Base-by-base conservation (phyloP, 1,139 yeast genomes). In the Neolecta irregularis region DNA sequence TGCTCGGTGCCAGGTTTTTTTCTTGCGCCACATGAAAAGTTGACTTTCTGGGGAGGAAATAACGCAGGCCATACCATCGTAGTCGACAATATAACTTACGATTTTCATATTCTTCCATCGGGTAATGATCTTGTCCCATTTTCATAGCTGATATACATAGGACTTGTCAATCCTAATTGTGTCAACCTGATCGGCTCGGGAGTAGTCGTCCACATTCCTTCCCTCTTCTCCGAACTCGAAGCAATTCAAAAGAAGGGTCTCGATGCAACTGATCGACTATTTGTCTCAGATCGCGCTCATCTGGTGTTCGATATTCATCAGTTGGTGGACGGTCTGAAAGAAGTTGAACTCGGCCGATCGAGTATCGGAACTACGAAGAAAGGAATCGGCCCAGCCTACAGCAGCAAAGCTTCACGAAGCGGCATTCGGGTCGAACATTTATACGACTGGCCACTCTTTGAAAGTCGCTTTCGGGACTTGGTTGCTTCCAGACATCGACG, bases 11-110 rank as follows among this genome's bases (percentile, higher is more conserved):
- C 94, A 83, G 54, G 46, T 44, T 16, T n/a, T 15, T 11, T 23
- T 18, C 11, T 3, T 22, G 7, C 7, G 12, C 15, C 15, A 4
- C 6, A 26, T 7, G 8, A 15, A 11, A 8, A 6, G 11, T 25
- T 12, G 24, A n/a, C 12, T n/a, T 20, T 16, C 18, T 28, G 45
- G 46, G 99, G 99, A 58, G 99, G 99, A 51, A 88, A 88, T 65
- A 88, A 88, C 57, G 98, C 98, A 23, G 99, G 99, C 23, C 98
- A 88, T 58, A 91, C 99, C 32, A 88, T 88, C 54, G 96, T 88
- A 38, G 96, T 83, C 37, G 74, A 74, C 41, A 76, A 74, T 35
- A 67, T 67, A 52, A 88, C 83, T 61, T 88, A 83, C 56, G 98
- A 91, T 56, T 88, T 88, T 74, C 99, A 88, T 62, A 85, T 88